These are phyloP conservation scores for Verticillium longisporum DNA, from an alignment of 2,329 filamentous ascomycete genomes.

Conservation along the genomic window DNA sequence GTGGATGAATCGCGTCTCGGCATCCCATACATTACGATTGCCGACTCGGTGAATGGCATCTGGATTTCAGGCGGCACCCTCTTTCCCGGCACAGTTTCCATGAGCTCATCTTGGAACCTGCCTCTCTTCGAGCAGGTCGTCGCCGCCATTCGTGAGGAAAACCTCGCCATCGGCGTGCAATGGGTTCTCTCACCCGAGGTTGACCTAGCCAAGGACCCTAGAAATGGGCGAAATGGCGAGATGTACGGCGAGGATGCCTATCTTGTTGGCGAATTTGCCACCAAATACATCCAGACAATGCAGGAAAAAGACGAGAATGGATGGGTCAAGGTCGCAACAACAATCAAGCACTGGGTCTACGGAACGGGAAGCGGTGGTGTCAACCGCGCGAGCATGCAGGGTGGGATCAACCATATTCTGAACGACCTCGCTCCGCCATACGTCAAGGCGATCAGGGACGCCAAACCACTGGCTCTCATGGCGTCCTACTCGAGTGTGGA, in stretches of 20 bases:
- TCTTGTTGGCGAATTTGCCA: slow-evolving; percentile 21
- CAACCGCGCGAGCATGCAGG: slow-evolving; percentile 23
- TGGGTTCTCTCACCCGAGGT: slow-evolving; percentile 26
- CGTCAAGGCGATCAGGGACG: slow-evolving; percentile 19
- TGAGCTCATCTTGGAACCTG: slow-evolving; percentile 22
- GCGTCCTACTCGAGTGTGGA: slow-evolving; percentile 23
- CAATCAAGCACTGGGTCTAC: slow-evolving; percentile 28
- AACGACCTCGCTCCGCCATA: slow-evolving; percentile 23
- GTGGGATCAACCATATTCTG: slow-evolving; percentile 25
- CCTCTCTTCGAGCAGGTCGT: slow-evolving; percentile 19
- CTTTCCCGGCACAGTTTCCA: slow-evolving; percentile 21
- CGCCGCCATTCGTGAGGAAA: slow-evolving; percentile 21
- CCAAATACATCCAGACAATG: slow-evolving; percentile 25
- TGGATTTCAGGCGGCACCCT: slow-evolving; percentile 21
- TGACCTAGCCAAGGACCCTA: slow-evolving; percentile 23
- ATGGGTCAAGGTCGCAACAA: slow-evolving; percentile 25
- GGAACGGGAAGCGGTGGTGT: slow-evolving; percentile 23
- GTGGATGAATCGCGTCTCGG: slow-evolving; percentile 12
- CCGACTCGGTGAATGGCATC: slow-evolving; percentile 22
- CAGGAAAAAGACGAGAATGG: slow-evolving; percentile 23
- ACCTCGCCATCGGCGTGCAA: slow-evolving; percentile 19
- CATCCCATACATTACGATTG: slow-evolving; percentile 17
- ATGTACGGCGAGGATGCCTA: slow-evolving; percentile 24
- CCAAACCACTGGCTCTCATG: slow-evolving; percentile 21
- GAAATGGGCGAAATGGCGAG: slow-evolving; percentile 16